Percentiles rank a stretch among this genome's conserved stretches.
Evolutionary conservation across 192 early-diverging fungal species (phyloP).

Genomic region (Geranomyces michiganensis): DNA sequence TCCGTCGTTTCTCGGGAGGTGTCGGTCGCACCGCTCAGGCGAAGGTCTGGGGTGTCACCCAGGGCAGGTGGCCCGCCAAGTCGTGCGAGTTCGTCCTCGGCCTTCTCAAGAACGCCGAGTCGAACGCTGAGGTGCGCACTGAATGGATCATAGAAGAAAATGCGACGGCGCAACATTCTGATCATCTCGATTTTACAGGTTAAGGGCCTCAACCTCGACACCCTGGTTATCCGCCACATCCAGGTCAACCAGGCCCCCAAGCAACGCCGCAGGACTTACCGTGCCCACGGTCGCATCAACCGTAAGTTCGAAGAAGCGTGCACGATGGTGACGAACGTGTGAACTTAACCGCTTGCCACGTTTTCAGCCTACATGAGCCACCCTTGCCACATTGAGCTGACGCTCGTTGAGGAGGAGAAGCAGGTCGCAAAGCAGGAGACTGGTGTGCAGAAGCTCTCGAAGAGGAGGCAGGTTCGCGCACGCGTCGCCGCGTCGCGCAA

Average conservation of each 20-base stretch:
- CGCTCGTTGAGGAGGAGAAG: conserved; percentile 86
- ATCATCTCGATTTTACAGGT: conserved; percentile 47
- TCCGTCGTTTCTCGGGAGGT: conserved; percentile 96
- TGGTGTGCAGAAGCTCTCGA: conserved; percentile 40
- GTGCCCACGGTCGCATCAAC: conserved; percentile 98
- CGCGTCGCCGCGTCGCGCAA: conserved; percentile 13
- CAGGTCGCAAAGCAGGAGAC: conserved; percentile 71
- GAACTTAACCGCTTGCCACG: conserved; percentile 2
- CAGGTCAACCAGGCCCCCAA: conserved; percentile 98
- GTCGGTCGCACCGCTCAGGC: conserved; percentile 96
- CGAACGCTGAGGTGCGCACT: conserved; percentile 85
- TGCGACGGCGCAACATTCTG: neutral
- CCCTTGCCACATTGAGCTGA: conserved; percentile 97
- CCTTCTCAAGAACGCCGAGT: conserved; percentile 96
- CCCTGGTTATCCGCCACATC: conserved; percentile 90
- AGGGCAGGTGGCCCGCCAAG: conserved; percentile 98
- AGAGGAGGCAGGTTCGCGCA: conserved; percentile 40
- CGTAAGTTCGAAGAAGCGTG: conserved; percentile 35
- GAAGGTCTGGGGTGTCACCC: conserved; percentile 87
- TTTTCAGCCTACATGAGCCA: conserved; percentile 82
- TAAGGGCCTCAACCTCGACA: conserved; percentile 90
- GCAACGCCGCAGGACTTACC: conserved; percentile 95
- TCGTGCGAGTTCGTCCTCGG: conserved; percentile 89
- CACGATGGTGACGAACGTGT: neutral
- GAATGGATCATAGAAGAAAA: neutral